A percentile compares a stretch with the other conserved stretches of the same genome.
phyloP scores from a whole-genome alignment of 192 early-diverging fungal genomes.

The Cetraspora pellucida region DNA sequence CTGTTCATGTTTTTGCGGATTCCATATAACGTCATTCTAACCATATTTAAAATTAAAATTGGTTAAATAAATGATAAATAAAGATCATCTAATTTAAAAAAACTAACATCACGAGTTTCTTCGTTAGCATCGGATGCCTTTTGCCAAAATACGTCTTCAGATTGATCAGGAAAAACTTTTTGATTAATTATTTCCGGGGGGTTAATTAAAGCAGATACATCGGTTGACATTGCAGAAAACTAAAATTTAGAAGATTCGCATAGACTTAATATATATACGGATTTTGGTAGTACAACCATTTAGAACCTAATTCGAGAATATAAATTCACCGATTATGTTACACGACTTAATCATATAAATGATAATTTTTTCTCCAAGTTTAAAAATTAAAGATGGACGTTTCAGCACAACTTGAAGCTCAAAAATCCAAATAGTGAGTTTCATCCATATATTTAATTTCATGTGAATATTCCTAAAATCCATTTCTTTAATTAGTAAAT shows the following conservation, averaged over 20 bases:
- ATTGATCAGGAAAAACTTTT: slow-evolving; percentile 15
- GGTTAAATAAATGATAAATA: background rate
- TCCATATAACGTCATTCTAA: slow-evolving; percentile 12
- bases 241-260: too few relatives aligned
- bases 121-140: background rate
- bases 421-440: slow-evolving; percentile 48
- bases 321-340: too few relatives aligned
- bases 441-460: background rate
- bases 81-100: background rate
- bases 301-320: too few relatives aligned
- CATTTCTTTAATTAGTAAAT: slow-evolving; percentile 49
- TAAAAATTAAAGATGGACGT: slow-evolving; percentile 40
- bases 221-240: too few relatives aligned
- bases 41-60: background rate
- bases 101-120: background rate
- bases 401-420: slow-evolving; percentile 40
- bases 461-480: background rate
- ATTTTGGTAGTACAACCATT: too few relatives aligned
- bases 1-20: background rate
- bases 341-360: too few relatives aligned
- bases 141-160: slow-evolving; percentile 20
- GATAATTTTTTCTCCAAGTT: too few relatives aligned
- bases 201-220: too few relatives aligned
- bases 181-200: background rate
- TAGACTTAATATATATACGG: too few relatives aligned